Base-by-base conservation (phyloP, 2,329 filamentous ascomycete species). In the Talaromyces piceae region DNA sequence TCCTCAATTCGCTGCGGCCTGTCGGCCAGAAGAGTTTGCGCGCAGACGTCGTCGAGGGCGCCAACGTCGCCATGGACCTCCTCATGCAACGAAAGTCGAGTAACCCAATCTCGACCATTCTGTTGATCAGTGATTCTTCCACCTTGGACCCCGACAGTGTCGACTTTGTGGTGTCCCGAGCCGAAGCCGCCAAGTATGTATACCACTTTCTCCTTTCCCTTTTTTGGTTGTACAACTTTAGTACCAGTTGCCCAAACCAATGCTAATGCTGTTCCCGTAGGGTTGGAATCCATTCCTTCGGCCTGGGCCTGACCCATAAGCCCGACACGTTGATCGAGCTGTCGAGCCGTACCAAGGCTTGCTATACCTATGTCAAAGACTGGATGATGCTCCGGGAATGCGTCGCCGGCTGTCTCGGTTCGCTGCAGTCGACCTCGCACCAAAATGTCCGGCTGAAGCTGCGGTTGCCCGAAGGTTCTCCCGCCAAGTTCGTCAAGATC, bases 381-480 rank as follows among this genome's bases (percentile, higher is more conserved):
- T 98, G 93, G 93, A 97, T 97, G 91, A 98, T 97, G 91, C 79
- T 98, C 30, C 86, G 93, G 25, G 93, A 98, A 68, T 97, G 93
- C 67, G 79, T 96, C 41, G 93, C 91, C 22, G 93, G 93, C 41
- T 97, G 91, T 63, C 75, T 98, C 25, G 93, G 93, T 44, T 84
- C 89, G 12, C 80, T 97, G 65, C 93, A 98, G 69, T 90, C 88
- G 2, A 85, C 89, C 25, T 97, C 93, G n/a, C 93, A 98, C 67
- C 93, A 97, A 67, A 97, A 97, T 63, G 93, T 94, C 52, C 96
- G 95, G 74, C 79, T 98, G 50, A 95, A 94, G 75, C 81, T 98
- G 51, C 88, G 88, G 60, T 75, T 98, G 6, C 93, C 93, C 0
- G 93, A 98, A 72, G 93, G 93, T 18, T 98, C 93, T 2, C 93